Base-by-base conservation (phyloP, 805 yeast species). In the Candida tibetensis region DNA sequence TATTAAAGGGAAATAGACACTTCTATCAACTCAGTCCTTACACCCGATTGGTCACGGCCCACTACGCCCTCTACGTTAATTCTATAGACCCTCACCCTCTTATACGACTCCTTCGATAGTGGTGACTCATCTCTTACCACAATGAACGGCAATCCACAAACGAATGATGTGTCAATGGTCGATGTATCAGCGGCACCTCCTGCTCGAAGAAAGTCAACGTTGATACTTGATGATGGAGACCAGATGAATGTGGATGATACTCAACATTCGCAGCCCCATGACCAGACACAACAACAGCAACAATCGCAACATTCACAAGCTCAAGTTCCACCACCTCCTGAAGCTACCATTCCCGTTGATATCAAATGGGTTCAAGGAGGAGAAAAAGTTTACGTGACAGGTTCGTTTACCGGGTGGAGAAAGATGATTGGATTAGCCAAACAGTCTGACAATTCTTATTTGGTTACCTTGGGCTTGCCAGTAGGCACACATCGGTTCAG, bases 361-460 rank as follows among this genome's bases (percentile, higher is more conserved):
- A 83, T 89, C 41, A 79, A 79, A 47, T 91, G 99, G 99, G 81
- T 80, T 13, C 96, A 91, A 61, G 98, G 98, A n/a, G 99, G 99
- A 44, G 77, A 77, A 34, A 85, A 85, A 52, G 98, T 93, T 2
- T 93, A 89, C 59, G 96, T 91, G 10, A 93, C 97, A 25, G 99
- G 99, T 34, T 85, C 97, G 1, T 91, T 91, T 64, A 93, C 99
- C 0, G 96, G 96, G 3, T 93, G 99, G 98, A 73, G 96, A 49
- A 91, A 90, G 63, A 91, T 93, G 98, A 90, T 91, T 55, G 95
- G 95, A 28, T 68, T 93, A 51, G 74, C 74, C 21, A 69, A 68
- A 60, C 77, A 60, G 63, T 69, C 52, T 7, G 79, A 80, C 49
- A 72, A 73, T 16, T 69, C 71, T 27, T 82, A 82, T 51, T 70